Conservation (phyloP, 2,329 filamentous ascomycete genomes). For the Epichloe amarillans region DNA sequence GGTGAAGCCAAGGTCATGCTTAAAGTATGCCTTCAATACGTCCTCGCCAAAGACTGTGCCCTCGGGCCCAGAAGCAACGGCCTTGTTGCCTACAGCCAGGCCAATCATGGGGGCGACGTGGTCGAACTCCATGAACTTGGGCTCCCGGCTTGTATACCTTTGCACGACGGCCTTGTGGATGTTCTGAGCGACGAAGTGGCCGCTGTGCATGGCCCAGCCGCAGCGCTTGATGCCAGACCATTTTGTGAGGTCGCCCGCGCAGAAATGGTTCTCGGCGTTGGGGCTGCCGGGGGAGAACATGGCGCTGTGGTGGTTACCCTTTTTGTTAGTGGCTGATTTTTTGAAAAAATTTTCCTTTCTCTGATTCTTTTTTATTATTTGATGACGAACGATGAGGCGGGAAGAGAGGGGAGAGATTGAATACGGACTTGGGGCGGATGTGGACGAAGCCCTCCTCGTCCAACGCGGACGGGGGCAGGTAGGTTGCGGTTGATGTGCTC, state of each 20-base stretch:
- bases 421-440: conserved; percentile 39
- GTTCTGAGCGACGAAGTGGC: conserved; percentile 52
- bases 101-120: conserved; percentile 54
- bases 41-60: conserved; percentile 50
- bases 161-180: conserved; percentile 48
- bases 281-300: conserved; percentile 36
- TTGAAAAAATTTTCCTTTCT: no score
- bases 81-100: conserved; percentile 56
- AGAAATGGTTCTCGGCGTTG: conserved; percentile 50
- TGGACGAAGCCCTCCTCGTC: conserved; percentile 53
- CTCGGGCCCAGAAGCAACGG: conserved; percentile 46
- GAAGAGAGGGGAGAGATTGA: not conserved
- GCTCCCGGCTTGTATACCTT: conserved; percentile 23
- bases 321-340: not conserved
- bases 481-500: conserved; percentile 46
- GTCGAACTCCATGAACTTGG: conserved; percentile 34
- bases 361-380: no score
- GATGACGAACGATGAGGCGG: no score
- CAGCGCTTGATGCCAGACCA: conserved; percentile 75
- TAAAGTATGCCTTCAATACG: conserved; percentile 50
- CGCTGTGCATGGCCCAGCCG: conserved; percentile 63
- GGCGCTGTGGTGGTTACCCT: not conserved
- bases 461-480: conserved; percentile 45
- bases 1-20: conserved; percentile 51
- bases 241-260: conserved; percentile 52